Evolutionary conservation across 2,329 filamentous ascomycete genomes (phyloP).

Genomic region (Nothopassalora personata): DNA sequence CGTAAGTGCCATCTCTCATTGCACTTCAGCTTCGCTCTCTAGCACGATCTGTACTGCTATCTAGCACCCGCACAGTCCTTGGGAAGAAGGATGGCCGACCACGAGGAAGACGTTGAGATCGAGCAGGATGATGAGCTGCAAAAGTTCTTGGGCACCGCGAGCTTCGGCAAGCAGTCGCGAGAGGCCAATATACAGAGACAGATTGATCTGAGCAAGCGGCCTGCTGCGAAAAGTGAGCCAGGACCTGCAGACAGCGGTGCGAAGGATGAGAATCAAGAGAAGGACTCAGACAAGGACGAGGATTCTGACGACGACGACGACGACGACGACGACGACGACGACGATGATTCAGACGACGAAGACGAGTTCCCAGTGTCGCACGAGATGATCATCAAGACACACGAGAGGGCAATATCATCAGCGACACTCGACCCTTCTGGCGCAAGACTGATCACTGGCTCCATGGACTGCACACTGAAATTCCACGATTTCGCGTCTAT

Average conservation of each 20-base stretch:
- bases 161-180: constrained; percentile 78
- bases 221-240: constrained; percentile 34
- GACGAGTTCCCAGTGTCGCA: constrained; percentile 91
- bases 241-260: not conserved
- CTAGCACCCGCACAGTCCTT: constrained; percentile 5
- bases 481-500: constrained; percentile 93
- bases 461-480: constrained; percentile 84
- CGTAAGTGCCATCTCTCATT: constrained; percentile 21
- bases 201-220: constrained; percentile 70
- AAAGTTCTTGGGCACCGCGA: constrained; percentile 69
- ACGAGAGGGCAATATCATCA: constrained; percentile 80
- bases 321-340: constrained; percentile 53
- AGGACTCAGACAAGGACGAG: constrained; percentile 46
- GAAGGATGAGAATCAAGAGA: constrained; percentile 8
- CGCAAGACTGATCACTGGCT: constrained; percentile 79
- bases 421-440: constrained; percentile 81
- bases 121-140: constrained; percentile 63
- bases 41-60: constrained; percentile 2
- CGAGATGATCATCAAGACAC: constrained; percentile 86
- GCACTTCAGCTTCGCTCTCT: constrained; percentile 5
- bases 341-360: constrained; percentile 63
- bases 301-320: constrained; percentile 51
- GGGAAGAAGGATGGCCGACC: constrained; percentile 18
- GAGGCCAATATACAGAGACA: constrained; percentile 71
- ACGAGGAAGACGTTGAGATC: constrained; percentile 23